phyloP scores from a whole-genome alignment of 305 asterid genomes.

The Ruellia speciosa region DNA sequence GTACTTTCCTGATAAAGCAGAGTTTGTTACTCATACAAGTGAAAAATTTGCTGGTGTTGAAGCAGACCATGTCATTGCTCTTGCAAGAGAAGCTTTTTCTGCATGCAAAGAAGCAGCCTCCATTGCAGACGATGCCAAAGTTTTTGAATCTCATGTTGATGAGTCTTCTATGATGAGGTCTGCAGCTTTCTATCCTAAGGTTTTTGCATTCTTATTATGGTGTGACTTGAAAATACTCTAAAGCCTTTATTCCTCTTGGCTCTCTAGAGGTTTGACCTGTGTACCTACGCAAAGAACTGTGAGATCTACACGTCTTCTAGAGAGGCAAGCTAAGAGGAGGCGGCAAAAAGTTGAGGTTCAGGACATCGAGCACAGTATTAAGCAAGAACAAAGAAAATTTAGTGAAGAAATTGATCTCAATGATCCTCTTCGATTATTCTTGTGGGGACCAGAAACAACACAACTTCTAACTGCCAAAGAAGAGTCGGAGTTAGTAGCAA shows the following conservation, averaged over 20 bases:
- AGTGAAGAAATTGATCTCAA: conserved; percentile 38
- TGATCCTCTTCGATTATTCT: conserved; percentile 57
- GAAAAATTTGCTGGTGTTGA: conserved; percentile 30
- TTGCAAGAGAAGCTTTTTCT: conserved; percentile 69
- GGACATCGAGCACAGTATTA: conserved; percentile 35
- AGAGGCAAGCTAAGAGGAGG: conserved; percentile 65
- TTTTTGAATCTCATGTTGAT: conserved; percentile 30
- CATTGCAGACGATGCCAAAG: conserved; percentile 40
- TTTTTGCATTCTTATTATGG: background rate
- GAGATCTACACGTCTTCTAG: conserved; percentile 63
- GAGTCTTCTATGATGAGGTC: conserved; percentile 37
- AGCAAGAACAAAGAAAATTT: conserved; percentile 33
- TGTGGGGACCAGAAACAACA: conserved; percentile 67
- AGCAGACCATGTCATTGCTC: conserved; percentile 50
- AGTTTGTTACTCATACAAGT: conserved; percentile 29
- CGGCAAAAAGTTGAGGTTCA: conserved; percentile 33
- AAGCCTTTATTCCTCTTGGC: conserved; percentile 19
- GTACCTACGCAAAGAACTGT: conserved; percentile 39
- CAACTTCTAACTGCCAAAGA: conserved; percentile 62
- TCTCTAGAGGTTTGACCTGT: conserved; percentile 30
- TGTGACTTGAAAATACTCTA: conserved; percentile 10
- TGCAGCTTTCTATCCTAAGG: conserved; percentile 15
- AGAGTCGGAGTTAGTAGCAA: conserved; percentile 54
- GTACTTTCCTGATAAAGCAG: conserved; percentile 18
- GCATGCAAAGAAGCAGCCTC: conserved; percentile 65